These are phyloP conservation scores for Aristolochia californica DNA, from an alignment of 164 flowering plant genomes.

Conservation along the genomic window DNA sequence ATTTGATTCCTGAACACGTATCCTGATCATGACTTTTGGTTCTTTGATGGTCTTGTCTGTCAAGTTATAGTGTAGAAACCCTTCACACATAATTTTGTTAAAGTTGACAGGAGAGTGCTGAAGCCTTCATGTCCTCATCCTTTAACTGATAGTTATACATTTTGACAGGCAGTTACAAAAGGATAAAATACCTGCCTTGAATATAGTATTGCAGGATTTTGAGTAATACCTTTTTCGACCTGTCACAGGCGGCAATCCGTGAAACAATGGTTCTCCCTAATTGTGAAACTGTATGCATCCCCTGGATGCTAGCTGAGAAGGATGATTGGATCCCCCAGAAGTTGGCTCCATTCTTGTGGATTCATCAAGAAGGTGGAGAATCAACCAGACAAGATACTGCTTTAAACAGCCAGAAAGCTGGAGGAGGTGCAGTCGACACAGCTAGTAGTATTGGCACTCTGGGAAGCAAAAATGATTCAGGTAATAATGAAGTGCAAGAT, in stretches of 20 bases:
- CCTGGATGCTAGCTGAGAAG: constrained; percentile 92
- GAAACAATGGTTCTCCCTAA: constrained; percentile 88
- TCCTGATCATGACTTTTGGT: too few species aligned
- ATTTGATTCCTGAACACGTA: too few species aligned
- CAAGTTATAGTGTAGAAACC: too few species aligned
- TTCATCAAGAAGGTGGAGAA: constrained; percentile 42
- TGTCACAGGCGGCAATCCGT: constrained; percentile 65
- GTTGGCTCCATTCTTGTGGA: constrained; percentile 71
- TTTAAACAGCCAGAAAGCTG: constrained; percentile 12
- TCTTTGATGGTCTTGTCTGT: too few species aligned
- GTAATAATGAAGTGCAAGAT: constrained; percentile 12
- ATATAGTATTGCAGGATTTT: too few species aligned
- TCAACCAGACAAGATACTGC: constrained; percentile 16
- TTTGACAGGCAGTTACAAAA: too few species aligned
- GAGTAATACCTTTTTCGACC: neutral
- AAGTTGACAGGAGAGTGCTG: too few species aligned
- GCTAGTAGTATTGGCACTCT: constrained; percentile 7
- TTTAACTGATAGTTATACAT: too few species aligned
- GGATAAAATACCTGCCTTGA: too few species aligned
- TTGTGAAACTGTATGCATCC: constrained; percentile 57
- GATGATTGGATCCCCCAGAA: constrained; percentile 83
- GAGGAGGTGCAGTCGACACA: constrained; percentile 16
- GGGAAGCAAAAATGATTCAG: constrained; percentile 9
- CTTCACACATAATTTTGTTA: too few species aligned
- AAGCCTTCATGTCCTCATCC: too few species aligned